Base-by-base conservation (phyloP, 371 early-diverging fungal species). In the Mucor racemosus region DNA sequence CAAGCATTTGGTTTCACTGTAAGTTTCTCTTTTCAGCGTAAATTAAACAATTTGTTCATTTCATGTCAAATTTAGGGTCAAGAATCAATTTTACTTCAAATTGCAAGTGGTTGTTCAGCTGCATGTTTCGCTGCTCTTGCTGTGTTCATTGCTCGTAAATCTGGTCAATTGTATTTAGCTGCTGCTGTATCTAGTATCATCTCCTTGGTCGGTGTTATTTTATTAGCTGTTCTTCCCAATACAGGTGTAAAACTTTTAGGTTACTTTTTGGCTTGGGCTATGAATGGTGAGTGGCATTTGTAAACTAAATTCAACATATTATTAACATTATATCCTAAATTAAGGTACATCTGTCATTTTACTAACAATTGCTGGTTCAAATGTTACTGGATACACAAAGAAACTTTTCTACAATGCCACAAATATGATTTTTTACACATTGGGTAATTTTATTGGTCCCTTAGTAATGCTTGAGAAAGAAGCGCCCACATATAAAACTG, bases 331-430 rank as follows among this genome's bases (percentile, higher is more conserved):
- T 1, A 50, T 50, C 1, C 5, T 50, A 9, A 3, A 50, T 21
- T 26, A 2, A 8, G 7, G 11, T 26, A 3, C 17, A 50, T 67
- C 72, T 35, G 70, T 71, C 3, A 62, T 81, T 17, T 44, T 81
- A 5, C 50, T 74, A 2, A 69, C 77, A 1, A 64, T 73, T 26
- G 55, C 73, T 31, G 69, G 69, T n/a, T 48, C 53, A 31, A 81
- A 81, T 50, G 77, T 78, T 7, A 66, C 71, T 14, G 81, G 81
- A 14, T 81, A 81, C 34, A 73, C 76, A 7, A 81, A 81, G 58
- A 81, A 78, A 53, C 44, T 78, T 31, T 78, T 75, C 41, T 75
- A 81, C 19, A 71, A 71, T 26, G 76, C 62, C 5, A 63, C 64
- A 42, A 60, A 73, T 13, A 57, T 78, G 57, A 59, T 73, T 34